A percentile compares a stretch with the other conserved stretches of the same genome.
Evolutionary conservation across 2,329 filamentous ascomycete genomes (phyloP).

Genomic region (Fusarium citri): DNA sequence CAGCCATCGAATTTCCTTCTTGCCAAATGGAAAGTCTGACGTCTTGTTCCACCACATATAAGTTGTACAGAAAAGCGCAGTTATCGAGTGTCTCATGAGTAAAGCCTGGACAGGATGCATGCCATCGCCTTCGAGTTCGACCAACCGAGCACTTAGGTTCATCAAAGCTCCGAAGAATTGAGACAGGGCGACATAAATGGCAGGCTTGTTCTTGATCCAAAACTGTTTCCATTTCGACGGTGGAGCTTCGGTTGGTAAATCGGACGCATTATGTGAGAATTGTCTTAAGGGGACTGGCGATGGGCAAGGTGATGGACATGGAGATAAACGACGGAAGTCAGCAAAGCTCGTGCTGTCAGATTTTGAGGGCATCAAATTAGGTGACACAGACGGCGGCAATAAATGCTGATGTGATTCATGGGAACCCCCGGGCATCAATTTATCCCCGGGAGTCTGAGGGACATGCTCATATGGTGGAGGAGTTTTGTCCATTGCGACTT

Average conservation of each 20-base stretch:
- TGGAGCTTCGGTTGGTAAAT: conserved; percentile 14
- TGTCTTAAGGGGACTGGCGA: conserved; percentile 38
- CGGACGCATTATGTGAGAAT: conserved; percentile 13
- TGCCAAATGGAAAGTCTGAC: conserved; percentile 77
- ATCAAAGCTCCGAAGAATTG: conserved; percentile 87
- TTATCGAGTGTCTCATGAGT: conserved; percentile 82
- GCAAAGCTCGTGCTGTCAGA: conserved; percentile 29
- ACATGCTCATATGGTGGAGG: conserved; percentile 38
- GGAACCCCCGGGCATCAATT: conserved; percentile 22
- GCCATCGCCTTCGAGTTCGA: conserved; percentile 77
- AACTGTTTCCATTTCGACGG: conserved; percentile 50
- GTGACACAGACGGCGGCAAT: conserved; percentile 26
- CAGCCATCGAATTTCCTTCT: conserved; percentile 72
- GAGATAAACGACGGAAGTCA: conserved; percentile 41
- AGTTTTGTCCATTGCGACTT: conserved; percentile 29
- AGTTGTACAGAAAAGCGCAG: conserved; percentile 70
- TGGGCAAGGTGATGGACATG: conserved; percentile 42
- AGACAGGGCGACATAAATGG: conserved; percentile 77
- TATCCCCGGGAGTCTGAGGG: conserved; percentile 23
- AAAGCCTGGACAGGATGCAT: conserved; percentile 89
- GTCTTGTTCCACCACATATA: conserved; percentile 81
- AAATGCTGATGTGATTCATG: conserved; percentile 30
- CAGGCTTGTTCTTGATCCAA: conserved; percentile 77
- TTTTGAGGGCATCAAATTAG: conserved; percentile 28
- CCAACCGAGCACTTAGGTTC: conserved; percentile 82